phyloP scores from a whole-genome alignment of 2,329 filamentous ascomycete species.

The Gnomoniopsis sp. region DNA sequence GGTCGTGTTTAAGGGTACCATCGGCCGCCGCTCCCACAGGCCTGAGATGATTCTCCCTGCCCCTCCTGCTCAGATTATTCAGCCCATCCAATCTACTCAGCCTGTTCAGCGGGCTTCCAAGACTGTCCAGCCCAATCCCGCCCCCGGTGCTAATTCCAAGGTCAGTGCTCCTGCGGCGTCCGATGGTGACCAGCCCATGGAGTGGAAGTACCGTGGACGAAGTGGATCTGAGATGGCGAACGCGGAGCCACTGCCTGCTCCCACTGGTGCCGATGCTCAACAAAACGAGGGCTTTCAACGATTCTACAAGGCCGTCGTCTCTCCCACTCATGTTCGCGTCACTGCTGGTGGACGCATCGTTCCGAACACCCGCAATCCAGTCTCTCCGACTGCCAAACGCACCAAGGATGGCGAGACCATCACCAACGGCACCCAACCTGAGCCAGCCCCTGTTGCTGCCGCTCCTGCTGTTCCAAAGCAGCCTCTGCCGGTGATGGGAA shows the following conservation, averaged over 20 bases:
- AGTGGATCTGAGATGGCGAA: slow-evolving; percentile 39
- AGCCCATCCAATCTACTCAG: not conserved
- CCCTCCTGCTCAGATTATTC: not conserved
- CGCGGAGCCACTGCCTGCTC: slow-evolving; percentile 50
- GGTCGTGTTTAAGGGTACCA: slow-evolving; percentile 34
- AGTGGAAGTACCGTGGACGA: slow-evolving; percentile 44
- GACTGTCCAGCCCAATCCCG: not conserved
- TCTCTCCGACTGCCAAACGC: slow-evolving; percentile 51
- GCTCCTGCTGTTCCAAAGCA: slow-evolving; percentile 8
- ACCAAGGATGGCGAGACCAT: slow-evolving; percentile 36
- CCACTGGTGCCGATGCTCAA: slow-evolving; percentile 50
- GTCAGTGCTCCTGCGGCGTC: not conserved
- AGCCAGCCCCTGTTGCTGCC: slow-evolving; percentile 4
- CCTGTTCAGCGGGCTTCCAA: not conserved
- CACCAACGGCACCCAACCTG: slow-evolving; percentile 13
- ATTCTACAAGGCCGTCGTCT: slow-evolving; percentile 66
- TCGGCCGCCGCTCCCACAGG: slow-evolving; percentile 20
- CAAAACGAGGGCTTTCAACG: slow-evolving; percentile 63
- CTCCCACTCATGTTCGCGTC: slow-evolving; percentile 63
- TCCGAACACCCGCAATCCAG: slow-evolving; percentile 53
- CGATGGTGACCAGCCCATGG: slow-evolving; percentile 14
- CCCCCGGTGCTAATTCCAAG: not conserved
- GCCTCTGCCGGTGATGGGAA: slow-evolving; percentile 23
- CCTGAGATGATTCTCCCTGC: slow-evolving; percentile 13
- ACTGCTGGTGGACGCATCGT: slow-evolving; percentile 66